Base-by-base conservation (phyloP, 805 yeast species). In the Metschnikowia chrysomelidarum region DNA sequence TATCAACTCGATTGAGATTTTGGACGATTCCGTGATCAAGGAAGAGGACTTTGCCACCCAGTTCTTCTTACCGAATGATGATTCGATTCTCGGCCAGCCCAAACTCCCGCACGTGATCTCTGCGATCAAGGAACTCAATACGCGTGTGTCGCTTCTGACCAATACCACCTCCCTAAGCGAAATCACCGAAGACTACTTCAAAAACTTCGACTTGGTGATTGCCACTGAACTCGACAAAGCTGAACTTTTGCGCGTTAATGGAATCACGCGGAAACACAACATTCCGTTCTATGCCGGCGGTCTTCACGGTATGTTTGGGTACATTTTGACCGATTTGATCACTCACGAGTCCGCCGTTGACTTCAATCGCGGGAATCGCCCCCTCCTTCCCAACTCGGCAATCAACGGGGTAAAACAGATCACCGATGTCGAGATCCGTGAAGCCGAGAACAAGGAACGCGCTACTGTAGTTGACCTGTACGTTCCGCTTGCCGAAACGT, bases 241-340 rank as follows among this genome's bases (percentile, higher is more conserved):
- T 0, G 69, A 76, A 25, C 60, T 80, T 7, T 38, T 61, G 3
- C 43, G 51, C 4, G 47, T 93, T 27, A 86, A 87, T 52, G 49
- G 47, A 0, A 56, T 71, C 21, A 71, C 89, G 6, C 73, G 97
- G 46, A 32, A 50, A 2, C 60, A 70, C 13, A 65, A 67, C 19
- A 71, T 80, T 13, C 86, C 95, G 3, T 67, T 93, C 19, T 87
- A 84, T 54, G 69, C 75, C 11, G 63, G 85, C 1, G 82, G 80
- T 0, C 53, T 78, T 2, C 82, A 82, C 56, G 99, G 98, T 0
- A 63, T 89, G 53, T 87, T 75, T 56, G 96, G 96, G 1, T 85
- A 76, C 51, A 72, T 87, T 1, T 82, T 89, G 54, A 78, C 79
- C 3, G 99, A 93, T 59, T 67, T 91, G 41, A 74, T 87, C 8